Percentiles rank a stretch among this genome's conserved stretches.
These are phyloP conservation scores for Cadophora luteo-olivacea DNA, from an alignment of 2,329 filamentous ascomycete genomes.

Conservation along the genomic window DNA sequence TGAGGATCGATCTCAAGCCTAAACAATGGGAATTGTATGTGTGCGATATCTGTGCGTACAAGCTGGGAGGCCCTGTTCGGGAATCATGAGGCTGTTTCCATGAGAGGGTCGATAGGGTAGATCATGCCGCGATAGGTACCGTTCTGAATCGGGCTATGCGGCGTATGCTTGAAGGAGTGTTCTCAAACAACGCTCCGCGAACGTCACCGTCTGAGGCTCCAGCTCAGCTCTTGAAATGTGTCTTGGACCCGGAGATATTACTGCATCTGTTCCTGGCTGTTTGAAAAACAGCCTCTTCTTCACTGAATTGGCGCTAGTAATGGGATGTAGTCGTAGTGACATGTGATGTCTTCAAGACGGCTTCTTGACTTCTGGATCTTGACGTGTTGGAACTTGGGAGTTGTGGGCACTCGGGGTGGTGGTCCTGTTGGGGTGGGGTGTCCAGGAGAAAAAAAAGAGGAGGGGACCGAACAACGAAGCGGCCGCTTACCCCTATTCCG, in stretches of 20 bases:
- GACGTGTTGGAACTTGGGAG: background rate
- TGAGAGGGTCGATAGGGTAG: constrained; percentile 1
- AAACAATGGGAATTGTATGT: constrained; percentile 7
- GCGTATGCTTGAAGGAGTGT: constrained; percentile 5
- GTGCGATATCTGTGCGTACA: background rate
- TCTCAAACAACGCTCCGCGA: constrained; percentile 15
- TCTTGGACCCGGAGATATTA: constrained; percentile 3
- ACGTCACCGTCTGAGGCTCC: constrained; percentile 11
- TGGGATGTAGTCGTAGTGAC: background rate
- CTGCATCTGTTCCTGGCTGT: constrained; percentile 3
- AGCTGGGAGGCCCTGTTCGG: background rate
- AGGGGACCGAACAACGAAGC: background rate
- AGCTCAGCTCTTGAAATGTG: background rate
- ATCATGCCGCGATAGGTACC: constrained; percentile 3
- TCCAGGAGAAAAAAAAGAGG: background rate
- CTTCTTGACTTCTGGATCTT: background rate
- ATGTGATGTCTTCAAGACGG: background rate
- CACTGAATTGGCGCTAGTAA: background rate
- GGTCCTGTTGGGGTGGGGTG: background rate
- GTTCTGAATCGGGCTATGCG: background rate
- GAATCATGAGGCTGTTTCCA: constrained; percentile 16
- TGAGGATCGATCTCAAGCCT: constrained; percentile 14
- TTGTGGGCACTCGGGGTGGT: background rate
- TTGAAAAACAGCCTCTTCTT: background rate
- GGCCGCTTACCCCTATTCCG: constrained; percentile 9